Evolutionary conservation across 2,329 filamentous ascomycete genomes (phyloP), one percentile per base, ranked within the genome.

Genomic region (Verticillium klebahnii): DNA sequence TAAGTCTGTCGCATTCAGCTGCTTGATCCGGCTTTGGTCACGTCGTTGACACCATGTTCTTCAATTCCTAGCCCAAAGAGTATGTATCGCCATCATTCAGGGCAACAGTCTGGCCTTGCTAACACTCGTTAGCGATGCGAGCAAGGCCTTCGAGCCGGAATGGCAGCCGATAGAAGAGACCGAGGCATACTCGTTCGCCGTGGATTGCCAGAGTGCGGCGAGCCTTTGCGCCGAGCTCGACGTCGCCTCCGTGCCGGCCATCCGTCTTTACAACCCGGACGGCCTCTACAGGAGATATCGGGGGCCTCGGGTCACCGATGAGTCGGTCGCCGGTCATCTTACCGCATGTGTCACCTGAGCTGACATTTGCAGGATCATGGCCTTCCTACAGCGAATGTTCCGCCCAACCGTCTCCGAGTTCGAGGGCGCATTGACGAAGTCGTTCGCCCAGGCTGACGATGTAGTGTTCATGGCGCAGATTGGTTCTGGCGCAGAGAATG

Each of bases 211-310:
- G 3, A 61, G 64, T 1, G 66, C 71, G 2, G n/a, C 66, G 2
- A 63, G 69, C 7, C 64, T 81, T n/a, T 83, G 81, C 66, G 64
- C 71, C 57, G 73, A 78, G 31, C 69, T 74, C 56, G 72, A 74
- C 29, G 71, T 83, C 34, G 70, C 72, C 14, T 81, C 80, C 0
- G 81, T 79, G 62, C 81, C 81, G 2, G 72, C 80, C 7, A 75
- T 84, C 39, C 75, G 80, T 0, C 73, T 78, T 11, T 80, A 78
- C 62, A 72, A 72, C 45, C 67, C 69, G 3, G 69, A 74, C 31
- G 71, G 73, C 2, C 64, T 67, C 5, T 71, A 71, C 56, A 69
- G 66, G 12, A 68, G 77, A 58, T 83, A 82, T 65, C 74, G 80
- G 39, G 81, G 81, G 0, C 72, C 76, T 1, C 72, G 79, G 23